Evolutionary conservation across 1,284 basidiomycete genomes (phyloP).

Genomic region (Cutaneotrichosporon sp.): DNA sequence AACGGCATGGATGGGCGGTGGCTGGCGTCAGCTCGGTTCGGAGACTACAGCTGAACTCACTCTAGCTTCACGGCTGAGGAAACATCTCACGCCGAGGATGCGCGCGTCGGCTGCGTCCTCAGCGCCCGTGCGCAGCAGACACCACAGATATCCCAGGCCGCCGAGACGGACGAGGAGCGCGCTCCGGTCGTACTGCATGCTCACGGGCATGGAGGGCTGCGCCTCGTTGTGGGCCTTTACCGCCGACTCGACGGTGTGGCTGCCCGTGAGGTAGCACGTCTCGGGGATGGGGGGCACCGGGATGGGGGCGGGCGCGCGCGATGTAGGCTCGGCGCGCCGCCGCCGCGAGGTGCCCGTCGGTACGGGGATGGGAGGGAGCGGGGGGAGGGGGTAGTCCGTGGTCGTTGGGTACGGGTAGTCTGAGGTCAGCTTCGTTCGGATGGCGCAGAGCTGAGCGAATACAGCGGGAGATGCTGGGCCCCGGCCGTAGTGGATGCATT

Average conservation of each 20-base stretch:
- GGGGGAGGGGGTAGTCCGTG: slow-evolving; percentile 21
- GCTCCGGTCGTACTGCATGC: slow-evolving; percentile 6
- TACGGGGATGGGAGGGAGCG: slow-evolving; percentile 23
- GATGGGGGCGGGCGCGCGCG: slow-evolving; percentile 4
- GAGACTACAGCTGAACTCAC: slow-evolving; percentile 16
- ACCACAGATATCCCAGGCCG: slow-evolving; percentile 11
- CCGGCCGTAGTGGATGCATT: too few species aligned
- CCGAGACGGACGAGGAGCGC: slow-evolving; percentile 16
- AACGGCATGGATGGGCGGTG: slow-evolving; percentile 25
- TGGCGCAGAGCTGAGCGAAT: background rate
- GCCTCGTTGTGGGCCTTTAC: slow-evolving; percentile 11
- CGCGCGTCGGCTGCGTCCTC: slow-evolving; percentile 7
- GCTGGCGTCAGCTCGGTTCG: slow-evolving; percentile 12
- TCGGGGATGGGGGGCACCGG: slow-evolving; percentile 11
- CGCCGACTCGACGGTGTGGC: slow-evolving; percentile 4
- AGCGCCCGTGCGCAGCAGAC: slow-evolving; percentile 9
- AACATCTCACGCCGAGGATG: slow-evolving; percentile 15
- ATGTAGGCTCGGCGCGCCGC: slow-evolving; percentile 6
- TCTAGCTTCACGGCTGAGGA: slow-evolving; percentile 7
- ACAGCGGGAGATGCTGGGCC: background rate
- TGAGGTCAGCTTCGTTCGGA: slow-evolving; percentile 4
- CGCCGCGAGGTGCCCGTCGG: slow-evolving; percentile 12
- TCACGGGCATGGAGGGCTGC: slow-evolving; percentile 4
- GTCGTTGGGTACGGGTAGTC: slow-evolving; percentile 25
- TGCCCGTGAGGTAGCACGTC: background rate